Conservation (phyloP, 305 asterid genomes). For the Withania somnifera region DNA sequence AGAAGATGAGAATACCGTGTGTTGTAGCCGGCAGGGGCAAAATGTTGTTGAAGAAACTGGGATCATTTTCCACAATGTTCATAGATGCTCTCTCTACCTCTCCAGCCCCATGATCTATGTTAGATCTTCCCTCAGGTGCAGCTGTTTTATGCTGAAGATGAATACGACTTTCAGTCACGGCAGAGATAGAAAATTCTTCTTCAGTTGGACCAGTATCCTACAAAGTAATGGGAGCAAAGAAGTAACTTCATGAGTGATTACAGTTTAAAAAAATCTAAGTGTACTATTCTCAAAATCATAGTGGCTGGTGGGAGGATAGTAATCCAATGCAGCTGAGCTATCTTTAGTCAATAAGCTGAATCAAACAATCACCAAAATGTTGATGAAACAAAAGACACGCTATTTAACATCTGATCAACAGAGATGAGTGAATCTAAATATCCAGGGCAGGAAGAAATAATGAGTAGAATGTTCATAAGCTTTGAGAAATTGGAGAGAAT, state of each 20-base stretch:
- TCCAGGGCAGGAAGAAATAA: background rate
- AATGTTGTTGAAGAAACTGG: conserved; percentile 25
- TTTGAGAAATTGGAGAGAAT: background rate
- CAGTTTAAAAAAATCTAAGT: background rate
- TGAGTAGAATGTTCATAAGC: background rate
- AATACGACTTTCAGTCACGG: conserved; percentile 32
- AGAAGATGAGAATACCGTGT: conserved; percentile 45
- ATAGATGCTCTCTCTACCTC: conserved; percentile 25
- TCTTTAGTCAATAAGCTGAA: background rate
- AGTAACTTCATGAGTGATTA: background rate
- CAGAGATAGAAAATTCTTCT: conserved; percentile 29
- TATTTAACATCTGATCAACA: background rate
- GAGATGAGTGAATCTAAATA: background rate
- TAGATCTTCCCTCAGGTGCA: conserved; percentile 29
- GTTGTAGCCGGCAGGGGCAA: conserved; percentile 32
- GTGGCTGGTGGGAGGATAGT: background rate
- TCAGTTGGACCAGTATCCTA: conserved; percentile 37
- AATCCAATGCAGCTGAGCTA: background rate
- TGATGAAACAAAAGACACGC: background rate
- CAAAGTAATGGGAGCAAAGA: conserved; percentile 16
- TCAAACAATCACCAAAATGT: background rate
- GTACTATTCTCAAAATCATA: background rate
- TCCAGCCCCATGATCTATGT: conserved; percentile 25
- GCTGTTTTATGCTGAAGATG: conserved; percentile 30
- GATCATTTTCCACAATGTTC: conserved; percentile 28